Base-by-base conservation (phyloP, 2,329 filamentous ascomycete genomes). In the Scytalidium sp. region DNA sequence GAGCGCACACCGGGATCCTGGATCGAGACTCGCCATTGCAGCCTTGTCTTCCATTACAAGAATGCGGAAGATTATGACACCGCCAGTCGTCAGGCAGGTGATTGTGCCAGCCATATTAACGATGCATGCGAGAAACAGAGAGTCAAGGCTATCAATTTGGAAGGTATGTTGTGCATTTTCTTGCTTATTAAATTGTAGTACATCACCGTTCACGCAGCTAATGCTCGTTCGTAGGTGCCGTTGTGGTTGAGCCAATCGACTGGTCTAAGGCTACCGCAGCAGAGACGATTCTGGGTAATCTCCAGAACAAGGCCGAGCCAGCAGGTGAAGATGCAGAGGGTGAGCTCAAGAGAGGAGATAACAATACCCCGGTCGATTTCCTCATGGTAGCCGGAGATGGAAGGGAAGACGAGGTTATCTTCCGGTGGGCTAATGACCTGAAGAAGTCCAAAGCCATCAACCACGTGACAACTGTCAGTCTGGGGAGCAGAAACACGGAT, bases 31-130 rank as follows among this genome's bases (percentile, higher is more conserved):
- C 85, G 90, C n/a, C 88, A 92, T 59, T 96, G 90, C 74, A 94
- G 89, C 36, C 75, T 97, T 20, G 83, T 96, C 50, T 96, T 96
- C 75, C 90, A 96, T 69, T 95, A 94, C 71, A 88, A 88, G 65
- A 85, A 84, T 47, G 86, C 88, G 2, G 87, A 90, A 49, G 90
- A 97, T 64, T 81, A 81, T 50, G 83, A 87, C 46, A 79, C 81
- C 20, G 92, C 92, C 0, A 78, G 81, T 50, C 84, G 90, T 19
- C 87, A 92, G 60, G 93, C 91, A 0, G 88, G 87, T 19, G 93
- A 97, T 65, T 96, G 91, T 63, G 90, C 90, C 0, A 92, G 89
- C 54, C 92, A 97, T 62, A 94, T 97, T 75, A 97, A 97, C 64
- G 92, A 96, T 64, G 88, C 90, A 0, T 96, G 91, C 65, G 86